Evolutionary conservation across 2,329 filamentous ascomycete species (phyloP), one percentile per base, ranked within the genome.

Genomic region (Helicocarpus griseus): DNA sequence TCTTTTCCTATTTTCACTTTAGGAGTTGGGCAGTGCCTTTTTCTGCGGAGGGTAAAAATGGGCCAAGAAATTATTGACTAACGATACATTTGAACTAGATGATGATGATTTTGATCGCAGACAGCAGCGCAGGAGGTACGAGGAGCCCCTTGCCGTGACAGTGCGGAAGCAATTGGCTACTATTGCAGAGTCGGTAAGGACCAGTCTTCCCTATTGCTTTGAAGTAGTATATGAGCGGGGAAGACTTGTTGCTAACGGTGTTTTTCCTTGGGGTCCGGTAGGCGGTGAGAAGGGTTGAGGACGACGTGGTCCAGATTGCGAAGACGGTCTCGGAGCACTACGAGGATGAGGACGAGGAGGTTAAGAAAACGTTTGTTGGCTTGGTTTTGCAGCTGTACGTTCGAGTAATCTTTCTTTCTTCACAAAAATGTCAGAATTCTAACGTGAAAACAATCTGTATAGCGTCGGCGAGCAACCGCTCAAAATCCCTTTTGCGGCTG

Each of bases 401-500:
- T 24, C n/a, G 2, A 51, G 38, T 49, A 39, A 49, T 56, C 26
- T 51, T 52, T 50, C 51, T 49, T 58, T 38, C 62, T 60, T 63
- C 4, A 36, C 4, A 21, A 29, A 56, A 61, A 38, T 9, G 5
- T 53, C 17, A 6, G 28, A 19, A 17, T 17, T 13, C 43, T 46
- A 33, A 46, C 17, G 4, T 7, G 7, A 21, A 19, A 4, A 19
- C 9, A 7, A 7, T 7, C 28, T 22, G 21, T 29, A 44, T 53
- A 82, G 79, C 58, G 78, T 86, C 40, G 67, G 88, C 33, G 93
- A 98, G 72, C 93, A 98, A 71, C 93, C 93, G 1, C 85, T 98
- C 69, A 97, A 97, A 76, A 94, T 89, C n/a, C 91, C 93, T 0
- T 97, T 96, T 65, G 79, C 95, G 35, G 89, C 90, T 8, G 88